Evolutionary conservation across 1,284 basidiomycete genomes (phyloP), one percentile per base, ranked within the genome.

Genomic region (Trichosporon sp.): DNA sequence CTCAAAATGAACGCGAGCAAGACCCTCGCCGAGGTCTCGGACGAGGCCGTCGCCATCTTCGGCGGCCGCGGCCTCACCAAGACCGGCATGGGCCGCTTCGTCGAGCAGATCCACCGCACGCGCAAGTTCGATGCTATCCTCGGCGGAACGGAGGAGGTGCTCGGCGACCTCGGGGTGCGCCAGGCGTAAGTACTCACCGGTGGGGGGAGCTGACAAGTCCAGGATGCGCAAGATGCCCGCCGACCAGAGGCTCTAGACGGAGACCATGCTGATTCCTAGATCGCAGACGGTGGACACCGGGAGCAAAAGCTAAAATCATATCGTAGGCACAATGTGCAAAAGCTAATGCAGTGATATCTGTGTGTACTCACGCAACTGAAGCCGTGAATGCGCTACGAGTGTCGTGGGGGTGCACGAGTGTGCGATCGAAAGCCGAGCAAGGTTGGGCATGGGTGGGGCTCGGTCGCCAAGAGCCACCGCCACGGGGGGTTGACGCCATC

Each of bases 121-220:
- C 93, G 95, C 81, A 95, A 95, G 85, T 90, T 96, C 75, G 92
- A 92, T 68, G 91, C 93, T 60, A 91, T 94, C 68, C 69, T 80
- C 9, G 83, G 83, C 63, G 83, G 83, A 3, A 79, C 82, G 0
- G 81, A 81, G 70, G 83, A 86, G 75, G 81, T 87, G 5, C 74
- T 87, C 8, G 85, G 83, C 42, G 86, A 87, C 76, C 75, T 87
- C 35, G 86, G 85, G 68, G 84, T 86, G 44, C 78, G 85, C 71
- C 85, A 86, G 77, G 84, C 85, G 75, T 80, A 66, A 76, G 79
- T 78, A 29, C 8, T 5, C 12, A 21, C 18, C 8, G 31, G 32
- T 15, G 3, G 9, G 68, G 11, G 13, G 27, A 7, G 27, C n/a
- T 60, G 27, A 68, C 53, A 15, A 9, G 31, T 62, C 35, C 21